A percentile compares a stretch with the other conserved stretches of the same genome.
Conservation (phyloP, 441 rosid species). For the Eugenia klotzschiana region DNA sequence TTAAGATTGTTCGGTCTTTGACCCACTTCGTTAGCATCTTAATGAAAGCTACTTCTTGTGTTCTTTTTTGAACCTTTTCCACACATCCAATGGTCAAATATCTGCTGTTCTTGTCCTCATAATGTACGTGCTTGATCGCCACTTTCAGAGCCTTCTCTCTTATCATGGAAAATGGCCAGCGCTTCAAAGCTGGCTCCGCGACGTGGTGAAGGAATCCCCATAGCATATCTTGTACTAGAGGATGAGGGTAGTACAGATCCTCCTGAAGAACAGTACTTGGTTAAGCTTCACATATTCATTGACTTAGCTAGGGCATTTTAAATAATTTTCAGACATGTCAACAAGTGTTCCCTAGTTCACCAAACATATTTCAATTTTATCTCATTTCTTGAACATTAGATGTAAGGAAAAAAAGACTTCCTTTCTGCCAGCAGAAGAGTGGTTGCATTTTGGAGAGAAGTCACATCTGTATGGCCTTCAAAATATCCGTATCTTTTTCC, state of each 20-base stretch:
- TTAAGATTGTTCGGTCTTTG: neutral
- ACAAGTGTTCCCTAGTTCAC: neutral
- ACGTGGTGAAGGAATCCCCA: slow-evolving; percentile 38
- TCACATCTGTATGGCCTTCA: neutral
- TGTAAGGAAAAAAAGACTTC: neutral
- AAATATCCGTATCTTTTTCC: neutral
- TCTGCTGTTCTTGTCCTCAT: slow-evolving; percentile 42
- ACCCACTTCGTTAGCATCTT: neutral
- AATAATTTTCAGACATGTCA: neutral
- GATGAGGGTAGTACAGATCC: slow-evolving; percentile 44
- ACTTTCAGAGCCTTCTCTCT: slow-evolving; percentile 31
- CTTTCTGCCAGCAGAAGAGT: neutral
- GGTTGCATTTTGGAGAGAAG: neutral
- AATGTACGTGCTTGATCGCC: slow-evolving; percentile 38
- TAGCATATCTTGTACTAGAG: slow-evolving; percentile 34
- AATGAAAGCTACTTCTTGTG: neutral
- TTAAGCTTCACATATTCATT: neutral
- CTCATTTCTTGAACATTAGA: neutral
- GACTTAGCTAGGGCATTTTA: neutral
- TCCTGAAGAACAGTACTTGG: slow-evolving; percentile 14
- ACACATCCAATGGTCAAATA: slow-evolving; percentile 44
- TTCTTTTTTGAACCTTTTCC: slow-evolving; percentile 23
- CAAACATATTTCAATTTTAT: neutral
- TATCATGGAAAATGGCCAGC: slow-evolving; percentile 37
- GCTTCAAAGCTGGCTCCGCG: slow-evolving; percentile 28